phyloP scores from a whole-genome alignment of 139 green algal genomes.

The Astrephomene gubernaculifera region DNA sequence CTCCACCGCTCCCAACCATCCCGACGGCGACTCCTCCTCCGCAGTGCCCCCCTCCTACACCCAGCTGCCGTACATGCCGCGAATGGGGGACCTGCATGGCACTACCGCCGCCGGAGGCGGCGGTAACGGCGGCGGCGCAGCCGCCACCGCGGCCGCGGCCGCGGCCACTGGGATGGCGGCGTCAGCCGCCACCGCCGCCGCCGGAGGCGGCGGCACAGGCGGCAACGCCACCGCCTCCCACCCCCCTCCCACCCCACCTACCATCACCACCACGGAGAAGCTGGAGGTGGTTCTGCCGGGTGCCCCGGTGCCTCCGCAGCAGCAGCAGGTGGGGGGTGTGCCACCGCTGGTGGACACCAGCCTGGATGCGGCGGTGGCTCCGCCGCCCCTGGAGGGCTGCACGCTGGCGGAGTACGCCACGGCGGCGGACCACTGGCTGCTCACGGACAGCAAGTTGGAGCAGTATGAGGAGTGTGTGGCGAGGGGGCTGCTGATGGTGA shows the following conservation, averaged over 20 bases:
- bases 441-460: constrained; percentile 11
- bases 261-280: background rate
- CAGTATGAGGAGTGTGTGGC: constrained; percentile 10
- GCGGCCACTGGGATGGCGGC: background rate
- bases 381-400: background rate
- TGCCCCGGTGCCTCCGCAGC: background rate
- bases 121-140: background rate
- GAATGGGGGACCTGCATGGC: too few relatives aligned
- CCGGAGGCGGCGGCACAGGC: background rate
- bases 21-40: too few relatives aligned
- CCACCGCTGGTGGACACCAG: background rate
- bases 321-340: too few relatives aligned
- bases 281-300: background rate
- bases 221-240: background rate
- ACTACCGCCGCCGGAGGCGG: background rate
- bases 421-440: constrained; percentile 1
- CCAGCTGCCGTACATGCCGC: too few relatives aligned
- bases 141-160: background rate
- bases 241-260: too few relatives aligned
- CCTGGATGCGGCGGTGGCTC: background rate
- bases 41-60: too few relatives aligned
- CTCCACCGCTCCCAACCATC: too few relatives aligned
- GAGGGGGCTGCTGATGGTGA: constrained; percentile 30
- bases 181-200: too few relatives aligned
- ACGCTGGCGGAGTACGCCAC: background rate